Percentiles rank a stretch among this genome's conserved stretches.
These are phyloP conservation scores for Sarocladium strictum DNA, from an alignment of 2,329 filamentous ascomycete genomes.

Conservation along the genomic window DNA sequence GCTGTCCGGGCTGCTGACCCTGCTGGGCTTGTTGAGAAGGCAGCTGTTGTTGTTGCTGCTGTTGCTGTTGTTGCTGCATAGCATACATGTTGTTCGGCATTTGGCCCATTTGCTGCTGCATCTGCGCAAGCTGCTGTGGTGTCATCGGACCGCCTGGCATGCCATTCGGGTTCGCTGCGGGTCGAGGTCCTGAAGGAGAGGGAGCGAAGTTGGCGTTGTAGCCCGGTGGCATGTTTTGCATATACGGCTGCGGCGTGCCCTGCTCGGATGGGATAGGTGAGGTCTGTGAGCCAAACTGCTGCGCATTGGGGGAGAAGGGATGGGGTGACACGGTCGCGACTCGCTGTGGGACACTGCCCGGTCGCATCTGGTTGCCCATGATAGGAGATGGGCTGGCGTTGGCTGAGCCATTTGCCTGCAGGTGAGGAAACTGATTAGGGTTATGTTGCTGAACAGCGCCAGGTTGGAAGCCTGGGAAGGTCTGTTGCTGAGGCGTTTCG, in stretches of 20 bases:
- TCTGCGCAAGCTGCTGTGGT: constrained; percentile 44
- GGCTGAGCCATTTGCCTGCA: constrained; percentile 71
- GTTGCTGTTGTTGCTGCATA: constrained; percentile 58
- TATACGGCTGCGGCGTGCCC: constrained; percentile 69
- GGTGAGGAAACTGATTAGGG: constrained; percentile 69
- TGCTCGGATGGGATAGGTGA: constrained; percentile 75
- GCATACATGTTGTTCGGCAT: constrained; percentile 37
- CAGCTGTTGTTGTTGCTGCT: constrained; percentile 40
- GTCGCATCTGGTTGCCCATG: constrained; percentile 73
- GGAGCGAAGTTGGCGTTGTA: constrained; percentile 56
- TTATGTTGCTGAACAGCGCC: constrained; percentile 54
- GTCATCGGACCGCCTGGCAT: constrained; percentile 50
- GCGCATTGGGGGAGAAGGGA: constrained; percentile 73
- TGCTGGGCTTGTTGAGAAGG: constrained; percentile 59
- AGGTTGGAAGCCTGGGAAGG: constrained; percentile 64
- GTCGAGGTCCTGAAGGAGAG: constrained; percentile 48
- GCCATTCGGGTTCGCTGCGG: constrained; percentile 48
- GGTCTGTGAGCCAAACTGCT: constrained; percentile 65
- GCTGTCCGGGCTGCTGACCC: constrained; percentile 36
- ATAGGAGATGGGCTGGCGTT: constrained; percentile 91
- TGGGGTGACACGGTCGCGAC: constrained; percentile 91
- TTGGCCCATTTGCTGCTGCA: constrained; percentile 34
- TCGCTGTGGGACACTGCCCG: constrained; percentile 66
- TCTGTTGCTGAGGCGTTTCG: constrained; percentile 76
- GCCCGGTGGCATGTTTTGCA: constrained; percentile 52